Percentiles rank a stretch among this genome's conserved stretches.
Conservation (phyloP, 208 protist species). For the Trypanosomatidae sp. region DNA sequence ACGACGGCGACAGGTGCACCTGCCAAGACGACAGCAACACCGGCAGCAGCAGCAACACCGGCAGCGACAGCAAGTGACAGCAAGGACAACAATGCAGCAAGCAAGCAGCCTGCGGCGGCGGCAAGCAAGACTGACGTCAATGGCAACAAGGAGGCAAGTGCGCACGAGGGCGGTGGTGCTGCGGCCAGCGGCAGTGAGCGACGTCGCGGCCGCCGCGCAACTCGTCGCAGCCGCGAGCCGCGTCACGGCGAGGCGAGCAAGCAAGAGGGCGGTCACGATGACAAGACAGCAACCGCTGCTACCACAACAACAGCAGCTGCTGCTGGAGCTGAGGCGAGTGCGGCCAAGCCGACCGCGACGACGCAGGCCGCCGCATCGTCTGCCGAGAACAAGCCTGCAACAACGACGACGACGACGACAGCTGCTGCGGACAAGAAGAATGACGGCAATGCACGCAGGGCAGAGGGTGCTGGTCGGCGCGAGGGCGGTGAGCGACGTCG, state of each 20-base stretch:
- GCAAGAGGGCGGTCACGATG: too few species aligned
- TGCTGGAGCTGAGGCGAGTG: neutral
- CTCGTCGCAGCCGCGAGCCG: too few species aligned
- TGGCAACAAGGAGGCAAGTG: too few species aligned
- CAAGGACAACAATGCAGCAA: too few species aligned
- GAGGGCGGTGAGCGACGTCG: neutral
- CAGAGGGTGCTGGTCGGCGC: neutral
- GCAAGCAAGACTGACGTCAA: too few species aligned
- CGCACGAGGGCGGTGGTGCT: too few species aligned
- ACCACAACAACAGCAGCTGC: neutral
- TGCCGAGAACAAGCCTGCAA: neutral
- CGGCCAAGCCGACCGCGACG: neutral
- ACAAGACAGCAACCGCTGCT: too few species aligned
- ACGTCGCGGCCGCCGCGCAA: too few species aligned
- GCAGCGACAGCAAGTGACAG: neutral
- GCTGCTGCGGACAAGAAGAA: neutral
- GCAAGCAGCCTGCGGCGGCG: too few species aligned
- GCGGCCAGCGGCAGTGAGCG: too few species aligned
- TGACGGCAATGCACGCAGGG: neutral
- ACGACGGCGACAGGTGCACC: neutral
- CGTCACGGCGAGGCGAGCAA: too few species aligned
- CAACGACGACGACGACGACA: neutral
- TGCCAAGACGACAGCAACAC: neutral
- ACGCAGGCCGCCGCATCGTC: neutral
- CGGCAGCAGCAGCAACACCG: neutral